Conservation (phyloP, 2,329 filamentous ascomycete genomes). For the Exophiala sideris region DNA sequence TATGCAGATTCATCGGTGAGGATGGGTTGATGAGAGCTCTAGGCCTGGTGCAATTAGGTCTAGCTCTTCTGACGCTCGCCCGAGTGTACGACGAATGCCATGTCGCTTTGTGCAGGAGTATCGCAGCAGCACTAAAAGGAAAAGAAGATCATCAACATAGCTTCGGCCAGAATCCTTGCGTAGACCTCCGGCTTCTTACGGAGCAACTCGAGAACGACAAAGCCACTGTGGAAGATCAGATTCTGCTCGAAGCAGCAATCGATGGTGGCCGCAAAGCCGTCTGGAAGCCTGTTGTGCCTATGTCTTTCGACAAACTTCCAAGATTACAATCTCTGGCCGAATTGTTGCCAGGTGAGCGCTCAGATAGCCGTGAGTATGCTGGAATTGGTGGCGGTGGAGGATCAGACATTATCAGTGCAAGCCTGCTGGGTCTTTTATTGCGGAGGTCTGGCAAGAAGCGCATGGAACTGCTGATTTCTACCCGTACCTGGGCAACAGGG, state of each 20-base stretch:
- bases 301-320: conserved; percentile 24
- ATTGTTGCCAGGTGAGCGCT: conserved; percentile 21
- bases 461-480: conserved; percentile 26
- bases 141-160: conserved; percentile 7
- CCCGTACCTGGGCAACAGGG: conserved; percentile 25
- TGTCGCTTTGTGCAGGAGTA: conserved; percentile 16
- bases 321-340: conserved; percentile 13
- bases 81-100: conserved; percentile 25
- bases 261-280: neutral
- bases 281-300: conserved; percentile 16
- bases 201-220: conserved; percentile 8
- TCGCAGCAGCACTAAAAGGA: conserved; percentile 7
- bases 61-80: conserved; percentile 21
- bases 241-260: conserved; percentile 9
- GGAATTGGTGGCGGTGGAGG: conserved; percentile 27
- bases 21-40: conserved; percentile 11
- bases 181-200: conserved; percentile 14
- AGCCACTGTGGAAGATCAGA: conserved; percentile 12
- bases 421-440: conserved; percentile 24
- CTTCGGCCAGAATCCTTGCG: conserved; percentile 12
- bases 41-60: conserved; percentile 4
- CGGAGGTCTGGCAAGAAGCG: conserved; percentile 11
- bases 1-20: conserved; percentile 17
- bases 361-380: conserved; percentile 15
- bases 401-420: conserved; percentile 28